Evolutionary conservation across 768 basidiomycete species (phyloP), one percentile per base, ranked within the genome.

Genomic region (Mycena amicta): DNA sequence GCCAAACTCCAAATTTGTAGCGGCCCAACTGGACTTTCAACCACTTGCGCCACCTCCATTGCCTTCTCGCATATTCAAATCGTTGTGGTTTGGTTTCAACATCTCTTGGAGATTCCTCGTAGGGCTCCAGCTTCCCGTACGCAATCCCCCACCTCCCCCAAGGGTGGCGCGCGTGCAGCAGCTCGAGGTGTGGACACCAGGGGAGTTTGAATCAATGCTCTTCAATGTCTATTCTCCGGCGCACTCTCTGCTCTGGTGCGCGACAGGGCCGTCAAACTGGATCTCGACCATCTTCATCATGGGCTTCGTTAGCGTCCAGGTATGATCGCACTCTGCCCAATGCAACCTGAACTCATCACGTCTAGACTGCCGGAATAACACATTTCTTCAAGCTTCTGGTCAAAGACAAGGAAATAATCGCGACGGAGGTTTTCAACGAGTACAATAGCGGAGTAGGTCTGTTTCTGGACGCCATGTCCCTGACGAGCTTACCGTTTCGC

Each of bases 401-500:
- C 18, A 93, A 90, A 68, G 92, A 94, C 74, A 84, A 80, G 63
- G 83, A 80, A 39, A 83, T 91, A 47, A 81, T 94, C 56, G 82
- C 89, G 11, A 82, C 88, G 2, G 92, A 93, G 68, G 89, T 93
- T 18, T 80, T 94, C 81, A 83, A 85, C 66, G 92, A 94, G 71
- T 94, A 94, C 66, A 89, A 94, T 60, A 77, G 85, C 70, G 84
- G 83, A 73, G 92, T 92, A 62, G 37, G 85, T 79, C 2, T 3
- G 18, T 8, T 13, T 39, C 29, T 18, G 12, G 13, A 55, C 16
- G 4, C 13, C n/a, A n/a, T n/a, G n/a, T 25, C 5, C 5, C 22
- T 12, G 20, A n/a, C 41, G 59, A 23, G 64, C 31, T 53, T 16
- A 46, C 12, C 26, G 31, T 28, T 28, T 31, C 13, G 25, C 55